Evolutionary conservation across 1,139 yeast genomes (phyloP).

Genomic region (Casaregolazyma lundiana): DNA sequence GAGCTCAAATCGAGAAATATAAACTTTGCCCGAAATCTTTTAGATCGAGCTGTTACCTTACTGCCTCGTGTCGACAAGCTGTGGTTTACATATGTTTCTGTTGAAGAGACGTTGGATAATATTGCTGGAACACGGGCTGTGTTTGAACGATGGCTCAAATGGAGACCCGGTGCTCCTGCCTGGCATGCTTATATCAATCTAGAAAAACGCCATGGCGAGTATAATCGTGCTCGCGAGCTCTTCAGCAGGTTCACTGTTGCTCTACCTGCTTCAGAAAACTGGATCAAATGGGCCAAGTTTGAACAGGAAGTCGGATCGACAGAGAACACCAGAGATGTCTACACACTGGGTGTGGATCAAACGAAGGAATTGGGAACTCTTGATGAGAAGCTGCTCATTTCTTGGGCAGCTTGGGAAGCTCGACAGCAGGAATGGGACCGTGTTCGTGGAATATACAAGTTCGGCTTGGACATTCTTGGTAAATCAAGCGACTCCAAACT

Average conservation of each 20-base stretch:
- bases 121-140: slow-evolving; percentile 57
- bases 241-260: slow-evolving; percentile 53
- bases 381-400: slow-evolving; percentile 40
- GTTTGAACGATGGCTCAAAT: slow-evolving; percentile 75
- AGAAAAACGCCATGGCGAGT: slow-evolving; percentile 64
- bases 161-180: slow-evolving; percentile 53
- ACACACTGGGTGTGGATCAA: slow-evolving; percentile 61
- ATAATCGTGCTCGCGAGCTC: slow-evolving; percentile 51
- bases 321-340: slow-evolving; percentile 55
- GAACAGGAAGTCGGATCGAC: slow-evolving; percentile 53
- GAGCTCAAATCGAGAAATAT: slow-evolving; percentile 70
- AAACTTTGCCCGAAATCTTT: slow-evolving; percentile 82
- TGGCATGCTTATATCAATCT: slow-evolving; percentile 76
- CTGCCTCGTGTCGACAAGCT: slow-evolving; percentile 79
- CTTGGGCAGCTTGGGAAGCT: slow-evolving; percentile 76
- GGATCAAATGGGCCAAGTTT: slow-evolving; percentile 61
- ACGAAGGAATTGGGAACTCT: slow-evolving; percentile 28
- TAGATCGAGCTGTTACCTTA: slow-evolving; percentile 70
- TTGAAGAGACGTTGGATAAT: slow-evolving; percentile 77
- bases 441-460: slow-evolving; percentile 56
- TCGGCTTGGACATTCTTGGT: slow-evolving; percentile 49
- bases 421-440: slow-evolving; percentile 59
- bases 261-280: slow-evolving; percentile 52
- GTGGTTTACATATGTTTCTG: slow-evolving; percentile 72
- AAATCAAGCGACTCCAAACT: slow-evolving; percentile 39